Base-by-base conservation (phyloP, 495 filamentous ascomycete species). In the Eremomyces bilateralis region DNA sequence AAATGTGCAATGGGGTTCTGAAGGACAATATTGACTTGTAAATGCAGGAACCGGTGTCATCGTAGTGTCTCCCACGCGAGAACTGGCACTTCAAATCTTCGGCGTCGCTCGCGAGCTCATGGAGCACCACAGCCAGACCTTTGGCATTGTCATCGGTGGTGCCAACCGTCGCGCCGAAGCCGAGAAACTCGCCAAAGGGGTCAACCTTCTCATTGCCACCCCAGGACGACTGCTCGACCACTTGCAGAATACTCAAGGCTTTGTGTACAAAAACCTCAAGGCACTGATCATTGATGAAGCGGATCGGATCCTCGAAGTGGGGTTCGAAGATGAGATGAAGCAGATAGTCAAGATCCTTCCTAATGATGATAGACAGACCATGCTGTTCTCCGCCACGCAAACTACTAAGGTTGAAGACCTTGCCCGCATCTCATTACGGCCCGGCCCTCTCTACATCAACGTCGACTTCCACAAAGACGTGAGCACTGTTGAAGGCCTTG, bases 351-450 rank as follows among this genome's bases (percentile, higher is more conserved):
- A 92, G 61, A 90, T 97, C 34, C 62, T 97, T 12, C 88, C 88
- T 18, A 71, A 71, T 39, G 75, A 84, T 22, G 76, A 85, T 37
- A 64, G 90, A 25, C 88, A 97, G 50, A 95, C 88, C 0, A 83
- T 90, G 73, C 71, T 97, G 8, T 97, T 97, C 63, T 91, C 81
- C 16, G 88, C 88, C 6, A 97, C 88, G 0, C 88, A 95, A 50
- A 97, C 90, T 2, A 95, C 90, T 32, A 95, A 95, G 53, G 90
- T 97, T 41, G 85, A 95, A 52, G 88, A 97, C 53, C 58, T 97
- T 17, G 88, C 88, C 4, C 65, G 88, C 27, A 91, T 97, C 49
- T 95, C 88, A 3, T 67, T 97, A 19, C 68, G 79, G 20, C 76
- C 85, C 1, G 84, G 90, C 3, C 88, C 88, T 0, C 62, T 97